These are phyloP conservation scores for Piloderma croceum DNA, from an alignment of 768 basidiomycete species.

Conservation along the genomic window DNA sequence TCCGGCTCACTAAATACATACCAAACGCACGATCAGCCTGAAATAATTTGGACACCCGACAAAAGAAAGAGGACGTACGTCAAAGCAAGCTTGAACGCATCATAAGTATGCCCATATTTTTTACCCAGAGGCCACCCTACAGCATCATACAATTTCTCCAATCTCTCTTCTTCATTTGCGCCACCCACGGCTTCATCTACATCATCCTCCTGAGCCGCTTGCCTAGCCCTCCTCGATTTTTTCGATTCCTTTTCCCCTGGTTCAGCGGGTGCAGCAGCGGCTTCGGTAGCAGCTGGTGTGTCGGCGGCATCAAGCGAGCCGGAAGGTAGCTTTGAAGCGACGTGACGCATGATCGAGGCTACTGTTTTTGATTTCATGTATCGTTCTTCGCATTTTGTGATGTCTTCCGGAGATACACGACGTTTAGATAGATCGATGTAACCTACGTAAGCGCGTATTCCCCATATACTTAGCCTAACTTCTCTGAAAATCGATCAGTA, in stretches of 20 bases:
- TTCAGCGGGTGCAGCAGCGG: constrained; percentile 27
- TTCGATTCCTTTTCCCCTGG: constrained; percentile 45
- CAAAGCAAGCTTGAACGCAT: constrained; percentile 95
- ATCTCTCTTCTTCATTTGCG: constrained; percentile 66
- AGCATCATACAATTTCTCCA: constrained; percentile 85
- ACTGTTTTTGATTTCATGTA: constrained; percentile 98
- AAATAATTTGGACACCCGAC: neutral
- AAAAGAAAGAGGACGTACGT: constrained; percentile 50
- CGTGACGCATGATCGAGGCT: constrained; percentile 87
- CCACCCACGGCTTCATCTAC: constrained; percentile 31
- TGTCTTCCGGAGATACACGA: constrained; percentile 95
- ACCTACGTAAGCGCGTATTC: no score
- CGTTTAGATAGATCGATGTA: constrained; percentile 99
- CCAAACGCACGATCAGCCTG: constrained; percentile 26
- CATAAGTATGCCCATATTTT: constrained; percentile 93
- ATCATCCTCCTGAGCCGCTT: constrained; percentile 43
- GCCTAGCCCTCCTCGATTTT: constrained; percentile 37
- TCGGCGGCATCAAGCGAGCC: constrained; percentile 21
- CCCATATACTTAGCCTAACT: constrained; percentile 1
- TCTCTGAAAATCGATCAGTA: neutral
- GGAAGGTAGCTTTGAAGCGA: constrained; percentile 74
- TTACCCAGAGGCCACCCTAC: constrained; percentile 90
- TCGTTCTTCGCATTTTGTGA: constrained; percentile 96
- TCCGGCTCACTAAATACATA: constrained; percentile 59
- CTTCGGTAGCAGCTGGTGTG: constrained; percentile 18